A percentile compares a stretch with the other conserved stretches of the same genome.
Evolutionary conservation across 1,284 basidiomycete genomes (phyloP).

Genomic region (Ceratobasidium sp.): DNA sequence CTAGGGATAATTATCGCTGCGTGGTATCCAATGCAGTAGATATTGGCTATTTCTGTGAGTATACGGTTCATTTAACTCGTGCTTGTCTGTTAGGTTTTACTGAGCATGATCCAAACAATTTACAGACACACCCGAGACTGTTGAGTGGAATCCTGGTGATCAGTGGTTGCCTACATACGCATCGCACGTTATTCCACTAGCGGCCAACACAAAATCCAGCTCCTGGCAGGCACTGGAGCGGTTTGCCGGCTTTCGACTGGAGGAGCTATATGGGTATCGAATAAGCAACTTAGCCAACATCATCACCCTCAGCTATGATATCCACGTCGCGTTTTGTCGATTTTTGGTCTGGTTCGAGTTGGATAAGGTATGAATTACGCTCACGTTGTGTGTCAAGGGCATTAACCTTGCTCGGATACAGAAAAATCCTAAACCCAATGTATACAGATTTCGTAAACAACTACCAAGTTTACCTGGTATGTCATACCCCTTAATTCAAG

Average conservation of each 20-base stretch:
- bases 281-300: slow-evolving; percentile 28
- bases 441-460: slow-evolving; percentile 27
- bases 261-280: slow-evolving; percentile 21
- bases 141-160: slow-evolving; percentile 34
- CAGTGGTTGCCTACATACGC: slow-evolving; percentile 32
- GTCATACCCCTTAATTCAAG: slow-evolving; percentile 5
- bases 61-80: not conserved
- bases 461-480: slow-evolving; percentile 29
- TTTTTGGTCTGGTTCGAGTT: slow-evolving; percentile 35
- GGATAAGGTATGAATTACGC: slow-evolving; percentile 10
- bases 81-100: too few relatives aligned
- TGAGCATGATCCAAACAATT: too few relatives aligned
- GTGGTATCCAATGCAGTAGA: slow-evolving; percentile 30
- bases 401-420: not conserved
- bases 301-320: slow-evolving; percentile 29
- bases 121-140: slow-evolving; percentile 31
- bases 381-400: not conserved
- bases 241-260: slow-evolving; percentile 30
- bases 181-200: slow-evolving; percentile 21
- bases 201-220: slow-evolving; percentile 15
- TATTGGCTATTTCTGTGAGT: slow-evolving; percentile 24
- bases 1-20: slow-evolving; percentile 31
- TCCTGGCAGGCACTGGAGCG: slow-evolving; percentile 32
- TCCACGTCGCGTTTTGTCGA: slow-evolving; percentile 31
- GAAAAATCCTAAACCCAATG: slow-evolving; percentile 36